Percentiles rank a stretch among this genome's conserved stretches.
phyloP scores from a whole-genome alignment of 768 basidiomycete species.

The Lentinula raphanica region DNA sequence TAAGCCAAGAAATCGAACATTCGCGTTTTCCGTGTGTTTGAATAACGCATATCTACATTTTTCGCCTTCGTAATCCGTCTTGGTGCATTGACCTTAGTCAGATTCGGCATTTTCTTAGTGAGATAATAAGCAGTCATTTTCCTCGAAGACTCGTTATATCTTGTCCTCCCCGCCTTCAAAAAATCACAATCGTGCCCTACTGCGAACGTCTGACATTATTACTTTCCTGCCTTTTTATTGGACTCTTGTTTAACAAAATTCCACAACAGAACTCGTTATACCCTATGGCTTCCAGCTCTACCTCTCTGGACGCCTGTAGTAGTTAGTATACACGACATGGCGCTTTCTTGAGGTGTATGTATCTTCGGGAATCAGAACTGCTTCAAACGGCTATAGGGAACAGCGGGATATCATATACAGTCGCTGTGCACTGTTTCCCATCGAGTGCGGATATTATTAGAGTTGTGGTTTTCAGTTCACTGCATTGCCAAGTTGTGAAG shows the following conservation, averaged over 20 bases:
- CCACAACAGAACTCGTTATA: constrained; percentile 42
- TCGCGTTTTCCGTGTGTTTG: no score
- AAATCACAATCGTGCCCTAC: no score
- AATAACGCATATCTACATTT: no score
- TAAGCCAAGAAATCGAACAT: no score
- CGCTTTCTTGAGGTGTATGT: constrained; percentile 80
- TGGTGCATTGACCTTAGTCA: no score
- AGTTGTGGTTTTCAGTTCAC: neutral
- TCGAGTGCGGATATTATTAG: neutral
- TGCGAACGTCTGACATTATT: constrained; percentile 38
- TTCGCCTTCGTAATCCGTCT: no score
- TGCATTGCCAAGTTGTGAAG: neutral
- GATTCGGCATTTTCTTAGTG: no score
- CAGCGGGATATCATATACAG: neutral
- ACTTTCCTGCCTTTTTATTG: constrained; percentile 24
- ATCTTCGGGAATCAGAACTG: constrained; percentile 64
- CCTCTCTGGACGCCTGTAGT: constrained; percentile 70
- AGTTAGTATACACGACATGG: constrained; percentile 90
- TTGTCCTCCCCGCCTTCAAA: no score
- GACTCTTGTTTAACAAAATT: neutral
- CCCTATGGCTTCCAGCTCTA: constrained; percentile 82
- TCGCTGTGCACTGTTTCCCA: neutral
- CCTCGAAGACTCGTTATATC: no score
- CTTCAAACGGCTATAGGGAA: neutral
- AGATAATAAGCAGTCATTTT: no score